Evolutionary conservation across 1,139 yeast species (phyloP).

Genomic region (Geotrichum australiense): DNA sequence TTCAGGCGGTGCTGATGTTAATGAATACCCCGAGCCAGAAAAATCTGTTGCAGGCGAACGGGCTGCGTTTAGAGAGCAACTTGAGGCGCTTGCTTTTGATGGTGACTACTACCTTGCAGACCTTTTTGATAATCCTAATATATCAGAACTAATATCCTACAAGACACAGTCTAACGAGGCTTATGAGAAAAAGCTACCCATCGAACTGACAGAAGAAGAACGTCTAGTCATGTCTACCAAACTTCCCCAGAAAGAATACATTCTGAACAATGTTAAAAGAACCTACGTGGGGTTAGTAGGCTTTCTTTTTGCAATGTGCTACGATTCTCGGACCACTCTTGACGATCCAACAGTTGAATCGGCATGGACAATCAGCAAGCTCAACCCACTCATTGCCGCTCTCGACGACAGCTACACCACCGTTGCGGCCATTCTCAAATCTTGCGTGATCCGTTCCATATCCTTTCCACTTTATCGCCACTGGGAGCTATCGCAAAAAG

Average conservation of each 20-base stretch:
- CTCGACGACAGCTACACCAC: constrained; percentile 52
- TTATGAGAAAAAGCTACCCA: constrained; percentile 22
- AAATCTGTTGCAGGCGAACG: constrained; percentile 49
- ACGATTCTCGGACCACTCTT: constrained; percentile 65
- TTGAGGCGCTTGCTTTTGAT: constrained; percentile 76
- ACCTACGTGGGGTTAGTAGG: constrained; percentile 57
- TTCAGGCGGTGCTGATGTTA: constrained; percentile 77
- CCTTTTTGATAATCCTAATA: constrained; percentile 47
- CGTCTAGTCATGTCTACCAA: constrained; percentile 54
- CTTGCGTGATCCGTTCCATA: constrained; percentile 64
- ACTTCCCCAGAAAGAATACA: constrained; percentile 57
- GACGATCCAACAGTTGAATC: constrained; percentile 83
- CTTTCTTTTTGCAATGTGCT: constrained; percentile 63
- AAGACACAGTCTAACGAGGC: constrained; percentile 42
- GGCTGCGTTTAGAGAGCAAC: constrained; percentile 54
- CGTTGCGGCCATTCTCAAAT: constrained; percentile 48
- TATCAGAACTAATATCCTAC: constrained; percentile 51
- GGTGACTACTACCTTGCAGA: constrained; percentile 88
- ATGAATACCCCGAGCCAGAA: constrained; percentile 80
- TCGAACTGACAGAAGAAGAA: constrained; percentile 47
- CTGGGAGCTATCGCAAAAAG: constrained; percentile 49
- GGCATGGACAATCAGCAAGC: constrained; percentile 88
- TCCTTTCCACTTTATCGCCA: constrained; percentile 76
- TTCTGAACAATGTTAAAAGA: constrained; percentile 41
- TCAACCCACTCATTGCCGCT: constrained; percentile 68